Evolutionary conservation across 495 filamentous ascomycete genomes (phyloP).

Genomic region (Pyrenula massariospora): DNA sequence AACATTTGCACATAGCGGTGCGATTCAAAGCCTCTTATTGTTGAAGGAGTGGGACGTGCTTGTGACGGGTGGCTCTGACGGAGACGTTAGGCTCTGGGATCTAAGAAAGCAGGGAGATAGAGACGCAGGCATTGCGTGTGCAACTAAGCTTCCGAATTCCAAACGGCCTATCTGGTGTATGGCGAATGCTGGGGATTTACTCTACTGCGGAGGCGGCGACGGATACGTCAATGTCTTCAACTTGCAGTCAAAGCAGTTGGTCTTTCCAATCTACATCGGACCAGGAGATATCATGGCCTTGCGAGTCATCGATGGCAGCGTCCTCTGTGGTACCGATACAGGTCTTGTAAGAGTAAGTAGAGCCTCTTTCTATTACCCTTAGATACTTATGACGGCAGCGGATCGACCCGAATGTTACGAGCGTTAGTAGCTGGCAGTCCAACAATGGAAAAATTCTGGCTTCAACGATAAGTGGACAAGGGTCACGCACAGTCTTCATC

Average conservation of each 20-base stretch:
- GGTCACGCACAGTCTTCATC: constrained; percentile 64
- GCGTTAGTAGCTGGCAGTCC: constrained; percentile 69
- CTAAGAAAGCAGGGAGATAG: constrained; percentile 36
- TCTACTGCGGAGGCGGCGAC: constrained; percentile 80
- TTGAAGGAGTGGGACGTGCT: constrained; percentile 56
- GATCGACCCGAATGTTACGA: constrained; percentile 83
- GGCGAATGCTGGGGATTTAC: constrained; percentile 71
- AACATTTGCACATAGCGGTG: constrained; percentile 89
- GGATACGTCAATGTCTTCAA: constrained; percentile 97
- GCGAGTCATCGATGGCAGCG: constrained; percentile 65
- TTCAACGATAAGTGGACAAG: constrained; percentile 59
- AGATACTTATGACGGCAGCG: constrained; percentile 32
- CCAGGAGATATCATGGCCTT: constrained; percentile 78
- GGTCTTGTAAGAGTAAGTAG: constrained; percentile 67
- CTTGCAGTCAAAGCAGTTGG: constrained; percentile 81
- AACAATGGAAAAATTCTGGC: constrained; percentile 80
- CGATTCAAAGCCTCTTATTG: constrained; percentile 90
- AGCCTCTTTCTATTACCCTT: not conserved
- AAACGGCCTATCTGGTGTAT: constrained; percentile 75
- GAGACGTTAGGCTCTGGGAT: constrained; percentile 82
- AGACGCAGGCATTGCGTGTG: constrained; percentile 31
- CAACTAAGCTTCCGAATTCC: constrained; percentile 64
- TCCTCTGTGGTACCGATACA: constrained; percentile 73
- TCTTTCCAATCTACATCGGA: constrained; percentile 70
- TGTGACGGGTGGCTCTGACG: constrained; percentile 87